A percentile compares a stretch with the other conserved stretches of the same genome.
Conservation (phyloP, 208 protist species). For the Porcisia hertigi region DNA sequence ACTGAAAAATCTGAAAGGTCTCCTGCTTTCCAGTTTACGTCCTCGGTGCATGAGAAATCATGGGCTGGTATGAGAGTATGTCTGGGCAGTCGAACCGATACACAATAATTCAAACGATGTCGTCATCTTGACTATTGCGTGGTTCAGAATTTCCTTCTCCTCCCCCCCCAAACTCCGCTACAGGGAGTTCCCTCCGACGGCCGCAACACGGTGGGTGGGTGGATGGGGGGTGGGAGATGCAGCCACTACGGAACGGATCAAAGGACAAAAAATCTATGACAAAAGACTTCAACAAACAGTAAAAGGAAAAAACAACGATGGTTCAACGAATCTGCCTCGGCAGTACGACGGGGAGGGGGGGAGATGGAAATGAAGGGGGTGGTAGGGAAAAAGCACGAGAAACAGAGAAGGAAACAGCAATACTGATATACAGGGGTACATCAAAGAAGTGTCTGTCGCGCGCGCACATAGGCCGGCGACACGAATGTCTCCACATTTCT, state of each 20-base stretch:
- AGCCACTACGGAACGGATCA: background rate
- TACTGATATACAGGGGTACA: background rate
- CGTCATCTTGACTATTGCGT: background rate
- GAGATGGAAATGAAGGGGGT: background rate
- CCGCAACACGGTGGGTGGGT: no score
- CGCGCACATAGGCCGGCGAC: background rate
- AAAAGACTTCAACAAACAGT: conserved; percentile 5
- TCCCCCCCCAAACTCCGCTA: background rate
- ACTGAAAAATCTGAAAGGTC: background rate
- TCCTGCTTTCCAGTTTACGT: background rate
- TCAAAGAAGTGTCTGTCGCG: background rate
- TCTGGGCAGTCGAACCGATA: background rate
- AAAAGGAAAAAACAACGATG: conserved; percentile 8
- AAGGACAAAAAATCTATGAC: background rate
- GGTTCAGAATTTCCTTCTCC: background rate
- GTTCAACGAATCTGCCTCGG: conserved; percentile 1
- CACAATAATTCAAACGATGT: background rate
- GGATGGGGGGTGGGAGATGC: no score
- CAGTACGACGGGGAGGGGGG: background rate
- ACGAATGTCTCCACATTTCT: background rate
- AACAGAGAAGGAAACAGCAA: background rate
- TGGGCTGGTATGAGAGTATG: background rate
- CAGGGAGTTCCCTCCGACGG: background rate
- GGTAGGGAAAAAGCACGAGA: background rate
- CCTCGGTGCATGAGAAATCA: background rate